These are phyloP conservation scores for Podila epicladia DNA, from an alignment of 192 early-diverging fungal genomes.

Conservation along the genomic window DNA sequence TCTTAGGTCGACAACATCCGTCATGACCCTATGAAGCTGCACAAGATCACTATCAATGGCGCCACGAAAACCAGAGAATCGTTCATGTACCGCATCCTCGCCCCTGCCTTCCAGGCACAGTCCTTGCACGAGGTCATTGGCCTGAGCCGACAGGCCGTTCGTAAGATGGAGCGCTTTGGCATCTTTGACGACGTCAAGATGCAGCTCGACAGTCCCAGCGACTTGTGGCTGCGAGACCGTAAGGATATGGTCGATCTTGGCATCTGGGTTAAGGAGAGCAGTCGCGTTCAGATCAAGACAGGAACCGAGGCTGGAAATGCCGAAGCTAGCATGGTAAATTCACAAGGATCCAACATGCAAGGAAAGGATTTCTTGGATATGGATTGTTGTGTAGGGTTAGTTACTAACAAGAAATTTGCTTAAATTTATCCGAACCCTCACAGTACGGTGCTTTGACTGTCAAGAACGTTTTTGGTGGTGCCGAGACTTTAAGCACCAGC, in stretches of 20 bases:
- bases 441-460: conserved; percentile 69
- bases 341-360: not conserved
- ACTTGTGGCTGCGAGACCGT: conserved; percentile 49
- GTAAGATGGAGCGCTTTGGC: conserved; percentile 68
- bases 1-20: conserved; percentile 37
- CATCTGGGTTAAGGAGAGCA: conserved; percentile 75
- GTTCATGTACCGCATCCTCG: conserved; percentile 55
- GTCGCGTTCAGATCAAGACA: conserved; percentile 80
- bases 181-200: conserved; percentile 77
- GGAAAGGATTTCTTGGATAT: not conserved
- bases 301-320: conserved; percentile 91
- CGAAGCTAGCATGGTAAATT: conserved; percentile 83
- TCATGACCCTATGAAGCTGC: conserved; percentile 48
- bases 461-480: conserved; percentile 90
- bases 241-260: conserved; percentile 74
- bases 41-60: conserved; percentile 48
- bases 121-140: conserved; percentile 75
- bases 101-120: conserved; percentile 48
- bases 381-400: too few species aligned
- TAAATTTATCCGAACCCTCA: not conserved
- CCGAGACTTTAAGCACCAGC: conserved; percentile 79
- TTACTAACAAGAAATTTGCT: not conserved
- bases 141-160: conserved; percentile 61
- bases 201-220: conserved; percentile 66
- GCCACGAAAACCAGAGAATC: conserved; percentile 54